These are phyloP conservation scores for Trametes pubescens DNA, from an alignment of 1,284 basidiomycete genomes.

Conservation along the genomic window DNA sequence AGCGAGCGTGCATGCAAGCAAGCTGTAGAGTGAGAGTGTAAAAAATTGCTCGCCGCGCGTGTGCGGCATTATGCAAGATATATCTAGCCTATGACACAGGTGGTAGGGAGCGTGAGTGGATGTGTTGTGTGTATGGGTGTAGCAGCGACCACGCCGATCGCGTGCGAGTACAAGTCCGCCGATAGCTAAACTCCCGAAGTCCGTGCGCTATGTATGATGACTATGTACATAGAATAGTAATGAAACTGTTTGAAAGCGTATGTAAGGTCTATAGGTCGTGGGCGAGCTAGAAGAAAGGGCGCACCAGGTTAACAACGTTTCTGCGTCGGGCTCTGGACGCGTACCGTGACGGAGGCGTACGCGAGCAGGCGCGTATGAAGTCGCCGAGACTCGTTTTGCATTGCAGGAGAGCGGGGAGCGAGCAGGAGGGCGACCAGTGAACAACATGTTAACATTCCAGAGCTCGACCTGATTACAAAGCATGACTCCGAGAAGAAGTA, in stretches of 20 bases:
- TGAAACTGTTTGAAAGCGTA: constrained; percentile 40
- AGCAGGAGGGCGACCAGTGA: constrained; percentile 42
- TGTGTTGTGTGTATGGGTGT: constrained; percentile 15
- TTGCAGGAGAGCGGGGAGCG: too few relatives aligned
- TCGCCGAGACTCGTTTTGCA: too few relatives aligned
- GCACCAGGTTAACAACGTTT: constrained; percentile 19
- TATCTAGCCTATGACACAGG: constrained; percentile 36
- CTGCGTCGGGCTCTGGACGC: too few relatives aligned
- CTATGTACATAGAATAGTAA: constrained; percentile 38
- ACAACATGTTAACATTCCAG: constrained; percentile 22
- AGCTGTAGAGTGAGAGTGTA: not conserved
- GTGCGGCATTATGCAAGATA: constrained; percentile 32
- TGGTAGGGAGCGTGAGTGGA: constrained; percentile 40
- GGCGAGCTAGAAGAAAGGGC: constrained; percentile 43
- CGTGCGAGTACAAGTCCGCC: constrained; percentile 41
- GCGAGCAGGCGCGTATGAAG: too few relatives aligned
- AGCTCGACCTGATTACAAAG: constrained; percentile 33
- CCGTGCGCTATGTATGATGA: constrained; percentile 38
- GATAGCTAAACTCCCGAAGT: constrained; percentile 34
- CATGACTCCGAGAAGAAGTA: constrained; percentile 25
- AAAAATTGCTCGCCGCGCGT: constrained; percentile 16
- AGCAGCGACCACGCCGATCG: constrained; percentile 37
- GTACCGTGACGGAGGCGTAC: too few relatives aligned
- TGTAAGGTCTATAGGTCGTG: constrained; percentile 45
- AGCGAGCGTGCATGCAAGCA: not conserved